Evolutionary conservation across 2,329 filamentous ascomycete genomes (phyloP).

Genomic region (Fusarium cyanostomum): DNA sequence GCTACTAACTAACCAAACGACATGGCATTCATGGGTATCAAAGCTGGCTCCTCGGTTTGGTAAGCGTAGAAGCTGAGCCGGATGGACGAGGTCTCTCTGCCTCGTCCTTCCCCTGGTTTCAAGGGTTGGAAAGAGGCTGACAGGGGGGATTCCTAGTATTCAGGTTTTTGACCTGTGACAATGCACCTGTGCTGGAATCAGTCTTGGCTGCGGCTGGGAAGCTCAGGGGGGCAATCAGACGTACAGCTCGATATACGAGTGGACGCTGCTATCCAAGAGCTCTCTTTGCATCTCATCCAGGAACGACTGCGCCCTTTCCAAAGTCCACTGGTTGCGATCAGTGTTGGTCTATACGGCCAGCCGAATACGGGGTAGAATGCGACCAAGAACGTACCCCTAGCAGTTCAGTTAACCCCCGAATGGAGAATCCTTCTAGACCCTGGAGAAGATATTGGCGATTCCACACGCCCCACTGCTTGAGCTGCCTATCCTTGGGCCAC

Average conservation of each 20-base stretch:
- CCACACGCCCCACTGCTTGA: neutral
- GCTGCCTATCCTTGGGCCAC: neutral
- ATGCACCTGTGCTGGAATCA: neutral
- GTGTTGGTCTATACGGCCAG: neutral
- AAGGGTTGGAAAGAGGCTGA: neutral
- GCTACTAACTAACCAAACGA: too few relatives aligned
- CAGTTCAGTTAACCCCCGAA: neutral
- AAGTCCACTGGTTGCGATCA: neutral
- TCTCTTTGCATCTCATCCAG: neutral
- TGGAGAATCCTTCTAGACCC: neutral
- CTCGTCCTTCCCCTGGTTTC: neutral
- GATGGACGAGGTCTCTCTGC: neutral
- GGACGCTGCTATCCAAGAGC: neutral
- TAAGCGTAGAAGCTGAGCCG: neutral
- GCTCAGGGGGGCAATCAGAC: neutral
- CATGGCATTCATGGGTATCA: neutral
- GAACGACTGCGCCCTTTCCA: neutral
- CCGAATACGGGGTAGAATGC: too few relatives aligned
- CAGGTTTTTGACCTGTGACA: neutral
- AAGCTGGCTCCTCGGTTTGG: neutral
- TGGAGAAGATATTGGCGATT: neutral
- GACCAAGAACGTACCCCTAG: neutral
- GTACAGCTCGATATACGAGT: slow-evolving; percentile 5
- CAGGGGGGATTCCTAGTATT: neutral
- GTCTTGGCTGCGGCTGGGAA: neutral